Percentiles rank a stretch among this genome's conserved stretches.
phyloP scores from a whole-genome alignment of 2,329 filamentous ascomycete species.

The Fusarium anthophilum region DNA sequence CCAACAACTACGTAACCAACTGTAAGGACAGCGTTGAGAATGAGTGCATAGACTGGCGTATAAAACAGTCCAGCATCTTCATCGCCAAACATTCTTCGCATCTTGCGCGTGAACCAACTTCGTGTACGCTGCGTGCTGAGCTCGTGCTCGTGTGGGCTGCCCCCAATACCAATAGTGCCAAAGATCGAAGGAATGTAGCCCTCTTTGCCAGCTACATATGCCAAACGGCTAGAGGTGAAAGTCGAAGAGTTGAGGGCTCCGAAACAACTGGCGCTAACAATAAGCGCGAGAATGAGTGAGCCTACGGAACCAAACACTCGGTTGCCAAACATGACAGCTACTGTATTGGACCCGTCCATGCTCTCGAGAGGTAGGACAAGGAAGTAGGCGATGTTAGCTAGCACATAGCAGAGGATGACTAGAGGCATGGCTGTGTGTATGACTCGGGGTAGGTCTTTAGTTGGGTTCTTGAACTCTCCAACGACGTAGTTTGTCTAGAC shows the following conservation, averaged over 20 bases:
- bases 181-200: constrained; percentile 89
- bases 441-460: constrained; percentile 88
- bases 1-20: constrained; percentile 82
- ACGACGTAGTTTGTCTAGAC: constrained; percentile 94
- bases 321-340: constrained; percentile 92
- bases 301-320: constrained; percentile 90
- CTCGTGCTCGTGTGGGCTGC: constrained; percentile 50
- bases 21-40: constrained; percentile 81
- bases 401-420: constrained; percentile 88
- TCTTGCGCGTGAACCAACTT: constrained; percentile 65
- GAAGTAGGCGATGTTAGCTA: constrained; percentile 94
- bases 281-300: constrained; percentile 83
- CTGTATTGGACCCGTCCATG: constrained; percentile 90
- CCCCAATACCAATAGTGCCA: constrained; percentile 79
- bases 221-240: constrained; percentile 90
- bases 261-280: constrained; percentile 92
- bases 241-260: constrained; percentile 93
- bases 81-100: constrained; percentile 76
- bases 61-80: constrained; percentile 84
- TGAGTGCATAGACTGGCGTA: constrained; percentile 92
- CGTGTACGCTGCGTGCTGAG: constrained; percentile 58
- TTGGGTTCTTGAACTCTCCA: constrained; percentile 93
- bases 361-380: constrained; percentile 84
- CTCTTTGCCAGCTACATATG: constrained; percentile 95
- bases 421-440: constrained; percentile 97